Conservation (phyloP, 495 filamentous ascomycete species). For the Chaetomium tenue region DNA sequence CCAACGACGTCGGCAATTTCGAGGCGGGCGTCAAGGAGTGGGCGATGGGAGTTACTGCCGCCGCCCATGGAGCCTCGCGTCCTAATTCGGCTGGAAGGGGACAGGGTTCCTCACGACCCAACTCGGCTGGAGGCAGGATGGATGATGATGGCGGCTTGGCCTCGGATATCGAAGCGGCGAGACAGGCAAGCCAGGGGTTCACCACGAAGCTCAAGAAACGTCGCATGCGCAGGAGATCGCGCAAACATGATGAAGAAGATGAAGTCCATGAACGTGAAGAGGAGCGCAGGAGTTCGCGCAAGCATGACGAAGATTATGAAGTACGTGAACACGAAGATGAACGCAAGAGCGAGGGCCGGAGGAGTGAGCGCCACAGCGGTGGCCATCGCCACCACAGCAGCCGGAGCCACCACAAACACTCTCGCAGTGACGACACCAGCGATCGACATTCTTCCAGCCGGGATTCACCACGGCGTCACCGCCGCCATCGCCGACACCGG, state of each 20-base stretch:
- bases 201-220: conserved; percentile 53
- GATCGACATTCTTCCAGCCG: conserved; percentile 15
- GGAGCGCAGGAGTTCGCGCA: conserved; percentile 29
- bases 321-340: conserved; percentile 12
- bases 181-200: conserved; percentile 41
- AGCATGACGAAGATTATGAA: conserved; percentile 26
- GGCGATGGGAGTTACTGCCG: conserved; percentile 52
- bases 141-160: conserved; percentile 36
- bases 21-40: conserved; percentile 45
- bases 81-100: conserved; percentile 25
- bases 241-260: conserved; percentile 30
- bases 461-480: conserved; percentile 25
- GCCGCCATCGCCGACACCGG: conserved; percentile 35
- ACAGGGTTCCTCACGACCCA: background rate
- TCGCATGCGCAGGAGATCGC: conserved; percentile 42
- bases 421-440: conserved; percentile 33
- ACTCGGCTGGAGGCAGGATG: background rate
- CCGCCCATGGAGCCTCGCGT: conserved; percentile 24
- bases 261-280: conserved; percentile 15
- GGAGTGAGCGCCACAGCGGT: conserved; percentile 27
- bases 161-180: conserved; percentile 46
- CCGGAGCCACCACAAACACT: conserved; percentile 37
- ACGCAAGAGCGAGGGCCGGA: conserved; percentile 23
- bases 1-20: conserved; percentile 38
- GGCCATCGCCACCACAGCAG: conserved; percentile 30